phyloP scores from a whole-genome alignment of 2,329 filamentous ascomycete genomes.

The Alternaria sp. region DNA sequence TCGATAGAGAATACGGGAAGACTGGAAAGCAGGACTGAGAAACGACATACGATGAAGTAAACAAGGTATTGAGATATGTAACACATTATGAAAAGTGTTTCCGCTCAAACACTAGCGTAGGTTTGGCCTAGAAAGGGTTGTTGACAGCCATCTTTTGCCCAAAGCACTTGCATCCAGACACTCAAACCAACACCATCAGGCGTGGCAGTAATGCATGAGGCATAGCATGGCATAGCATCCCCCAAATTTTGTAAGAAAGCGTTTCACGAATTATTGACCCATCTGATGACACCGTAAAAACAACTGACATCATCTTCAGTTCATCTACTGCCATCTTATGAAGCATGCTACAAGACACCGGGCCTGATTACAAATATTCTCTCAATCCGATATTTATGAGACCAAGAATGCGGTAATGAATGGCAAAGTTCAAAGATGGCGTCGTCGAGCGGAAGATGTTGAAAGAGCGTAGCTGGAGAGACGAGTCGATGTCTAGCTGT shows the following conservation, averaged over 20 bases:
- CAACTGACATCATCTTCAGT: background rate
- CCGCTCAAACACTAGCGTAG: background rate
- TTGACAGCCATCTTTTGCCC: background rate
- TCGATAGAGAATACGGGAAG: background rate
- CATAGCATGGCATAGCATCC: no score
- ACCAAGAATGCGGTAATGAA: background rate
- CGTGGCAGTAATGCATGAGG: no score
- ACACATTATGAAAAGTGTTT: background rate
- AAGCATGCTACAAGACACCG: background rate
- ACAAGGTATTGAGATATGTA: background rate
- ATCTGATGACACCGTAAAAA: no score
- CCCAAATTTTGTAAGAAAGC: no score
- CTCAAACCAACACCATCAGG: background rate
- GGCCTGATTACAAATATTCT: no score
- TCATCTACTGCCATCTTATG: background rate
- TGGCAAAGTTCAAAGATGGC: background rate
- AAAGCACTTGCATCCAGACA: background rate
- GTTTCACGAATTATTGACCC: no score
- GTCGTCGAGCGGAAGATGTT: background rate
- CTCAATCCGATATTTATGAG: fast-evolving
- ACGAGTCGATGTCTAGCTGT: background rate
- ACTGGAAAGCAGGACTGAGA: background rate
- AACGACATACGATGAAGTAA: background rate
- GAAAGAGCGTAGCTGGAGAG: background rate
- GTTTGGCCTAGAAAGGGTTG: background rate